These are phyloP conservation scores for Trichothecium roseum DNA, from an alignment of 2,329 filamentous ascomycete species.

Conservation along the genomic window DNA sequence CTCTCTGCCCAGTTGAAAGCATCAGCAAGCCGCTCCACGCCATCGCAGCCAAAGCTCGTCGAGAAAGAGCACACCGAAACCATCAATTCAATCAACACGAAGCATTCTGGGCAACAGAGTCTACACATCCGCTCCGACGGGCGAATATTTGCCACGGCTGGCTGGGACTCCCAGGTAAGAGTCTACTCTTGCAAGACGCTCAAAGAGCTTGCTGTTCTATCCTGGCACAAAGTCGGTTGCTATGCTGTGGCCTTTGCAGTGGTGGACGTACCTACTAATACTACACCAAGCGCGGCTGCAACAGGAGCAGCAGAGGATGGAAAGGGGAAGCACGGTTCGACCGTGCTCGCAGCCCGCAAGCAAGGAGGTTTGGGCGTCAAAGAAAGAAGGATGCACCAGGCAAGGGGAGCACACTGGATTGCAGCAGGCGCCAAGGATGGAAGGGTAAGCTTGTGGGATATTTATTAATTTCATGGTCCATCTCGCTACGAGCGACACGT, in stretches of 20 bases:
- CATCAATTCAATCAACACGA: constrained; percentile 60
- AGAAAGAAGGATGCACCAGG: constrained; percentile 51
- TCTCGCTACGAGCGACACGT: too few relatives aligned
- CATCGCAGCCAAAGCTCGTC: background rate
- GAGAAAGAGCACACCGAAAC: constrained; percentile 22
- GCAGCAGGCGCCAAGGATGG: constrained; percentile 90
- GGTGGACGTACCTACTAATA: constrained; percentile 13
- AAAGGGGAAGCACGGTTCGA: background rate
- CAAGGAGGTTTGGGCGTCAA: constrained; percentile 34
- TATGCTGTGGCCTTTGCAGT: constrained; percentile 68
- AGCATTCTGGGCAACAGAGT: constrained; percentile 82
- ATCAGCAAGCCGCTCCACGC: constrained; percentile 1
- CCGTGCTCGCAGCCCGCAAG: background rate
- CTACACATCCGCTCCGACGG: constrained; percentile 69
- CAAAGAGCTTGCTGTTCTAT: constrained; percentile 81
- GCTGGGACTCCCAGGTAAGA: constrained; percentile 77
- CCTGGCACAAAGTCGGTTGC: constrained; percentile 86
- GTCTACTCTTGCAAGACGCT: constrained; percentile 75
- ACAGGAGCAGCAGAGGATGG: background rate
- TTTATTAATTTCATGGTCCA: constrained; percentile 50
- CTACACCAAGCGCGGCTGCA: too few relatives aligned
- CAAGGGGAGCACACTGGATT: constrained; percentile 72
- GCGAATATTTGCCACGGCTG: constrained; percentile 77
- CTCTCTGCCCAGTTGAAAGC: constrained; percentile 13
- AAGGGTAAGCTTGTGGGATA: constrained; percentile 90